Evolutionary conservation across 2,329 filamentous ascomycete genomes (phyloP), one percentile per base, ranked within the genome.

Genomic region (Scedosporium aurantiacum): DNA sequence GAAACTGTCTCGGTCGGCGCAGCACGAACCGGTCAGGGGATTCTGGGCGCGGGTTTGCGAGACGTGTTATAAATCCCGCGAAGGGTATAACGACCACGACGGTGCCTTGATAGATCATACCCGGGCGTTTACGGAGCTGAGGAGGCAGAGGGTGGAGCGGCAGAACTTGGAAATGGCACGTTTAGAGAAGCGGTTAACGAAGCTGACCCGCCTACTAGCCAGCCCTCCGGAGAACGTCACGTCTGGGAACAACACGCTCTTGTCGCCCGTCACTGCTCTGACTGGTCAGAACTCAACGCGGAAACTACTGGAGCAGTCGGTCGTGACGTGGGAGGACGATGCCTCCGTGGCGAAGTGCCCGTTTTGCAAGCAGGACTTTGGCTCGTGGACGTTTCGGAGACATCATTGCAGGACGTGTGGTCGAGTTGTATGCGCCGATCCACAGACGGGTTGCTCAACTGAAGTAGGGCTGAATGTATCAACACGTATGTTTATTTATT

Each of bases 11-110:
- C 82, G 92, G 61, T 88, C 91, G 32, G 94, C 94, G 3, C 83
- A 87, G 63, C 91, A 97, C 73, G 94, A 99, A 65, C 93, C 94
- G 0, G 84, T 94, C 1, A 80, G 93, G 64, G 94, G 94, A 6
- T 83, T 90, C 67, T 99, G 94, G 94, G 96, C 90, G 67, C 79
- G 94, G 59, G 93, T 97, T 1, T 99, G 94, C 71, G 94, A 99
- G 76, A 97, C 94, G n/a, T 99, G 94, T 75, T 99, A 94, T 76
- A 97, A 97, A 76, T 96, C 91, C 59, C 84, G 94, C 68, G 90
- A 92, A 27, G 94, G 94, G 3, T 99, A 99, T 74, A 96, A 95
- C 70, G 92, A 99, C 69, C 88, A 93, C 67, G 83, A 82, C 61
- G 90, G 91, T 0, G 72, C 87, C 2, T 78, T 86, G 62, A 79